Evolutionary conservation across 176 grass and related monocot genomes (phyloP).

Genomic region (Carex pumila): DNA sequence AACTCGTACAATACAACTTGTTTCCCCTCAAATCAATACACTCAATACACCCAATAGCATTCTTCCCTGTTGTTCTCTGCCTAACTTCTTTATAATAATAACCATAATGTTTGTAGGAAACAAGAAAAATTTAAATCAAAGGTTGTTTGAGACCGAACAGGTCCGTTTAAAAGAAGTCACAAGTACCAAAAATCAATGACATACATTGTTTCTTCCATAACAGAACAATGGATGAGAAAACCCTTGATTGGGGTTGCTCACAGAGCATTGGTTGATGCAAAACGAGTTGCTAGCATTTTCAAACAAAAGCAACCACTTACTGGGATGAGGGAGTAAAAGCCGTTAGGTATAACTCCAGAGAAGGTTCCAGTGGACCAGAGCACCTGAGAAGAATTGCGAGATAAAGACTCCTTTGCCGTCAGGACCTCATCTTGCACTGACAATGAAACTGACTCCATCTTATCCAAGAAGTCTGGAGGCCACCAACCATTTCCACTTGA

Average conservation of each 20-base stretch:
- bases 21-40: not conserved
- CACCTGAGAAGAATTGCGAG: conserved; percentile 72
- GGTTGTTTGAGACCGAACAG: not conserved
- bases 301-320: conserved; percentile 39
- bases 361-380: conserved; percentile 86
- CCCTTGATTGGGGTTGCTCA: not conserved
- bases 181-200: not conserved
- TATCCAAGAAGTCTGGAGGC: conserved; percentile 63
- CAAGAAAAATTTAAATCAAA: not conserved
- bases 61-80: not conserved
- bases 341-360: conserved; percentile 80
- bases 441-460: conserved; percentile 74
- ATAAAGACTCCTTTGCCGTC: conserved; percentile 45
- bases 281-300: not conserved
- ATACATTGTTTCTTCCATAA: not conserved
- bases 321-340: conserved; percentile 95
- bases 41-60: not conserved
- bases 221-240: not conserved
- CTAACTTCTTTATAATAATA: not conserved
- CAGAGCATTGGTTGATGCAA: not conserved
- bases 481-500: conserved; percentile 67
- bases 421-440: conserved; percentile 45
- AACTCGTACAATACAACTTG: not conserved
- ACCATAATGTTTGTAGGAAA: not conserved
- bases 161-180: not conserved